Evolutionary conservation across 2,329 filamentous ascomycete genomes (phyloP).

Genomic region (Apiospora koreana): DNA sequence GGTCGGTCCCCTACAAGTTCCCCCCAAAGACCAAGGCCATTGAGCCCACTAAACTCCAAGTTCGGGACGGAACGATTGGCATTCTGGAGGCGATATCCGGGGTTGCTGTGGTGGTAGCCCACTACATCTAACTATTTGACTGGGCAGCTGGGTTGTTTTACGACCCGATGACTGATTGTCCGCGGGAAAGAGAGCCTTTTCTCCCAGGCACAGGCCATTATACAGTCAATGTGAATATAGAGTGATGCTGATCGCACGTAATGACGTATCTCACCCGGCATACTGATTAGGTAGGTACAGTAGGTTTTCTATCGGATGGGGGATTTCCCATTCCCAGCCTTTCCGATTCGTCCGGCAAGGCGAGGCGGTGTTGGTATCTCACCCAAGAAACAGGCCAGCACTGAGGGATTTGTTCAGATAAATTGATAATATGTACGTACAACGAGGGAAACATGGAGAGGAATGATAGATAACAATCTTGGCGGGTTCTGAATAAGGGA

Average conservation of each 20-base stretch:
- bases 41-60: conserved; percentile 1
- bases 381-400: background rate
- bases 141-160: background rate
- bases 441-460: background rate
- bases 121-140: background rate
- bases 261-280: conserved; percentile 3
- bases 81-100: conserved; percentile 4
- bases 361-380: background rate
- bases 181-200: background rate
- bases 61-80: conserved; percentile 5
- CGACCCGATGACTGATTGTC: background rate
- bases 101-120: background rate
- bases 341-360: background rate
- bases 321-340: background rate
- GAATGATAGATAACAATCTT: background rate
- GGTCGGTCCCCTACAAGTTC: background rate
- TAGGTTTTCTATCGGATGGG: background rate
- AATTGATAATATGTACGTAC: background rate
- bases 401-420: background rate
- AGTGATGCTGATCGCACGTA: conserved; percentile 5
- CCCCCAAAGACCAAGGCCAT: background rate
- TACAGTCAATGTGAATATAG: conserved; percentile 5
- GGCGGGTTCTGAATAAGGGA: background rate
- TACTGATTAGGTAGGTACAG: background rate
- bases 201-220: background rate